Percentiles rank a stretch among this genome's conserved stretches.
These are phyloP conservation scores for Psilocybe tampanensis DNA, from an alignment of 768 basidiomycete species.

Conservation along the genomic window DNA sequence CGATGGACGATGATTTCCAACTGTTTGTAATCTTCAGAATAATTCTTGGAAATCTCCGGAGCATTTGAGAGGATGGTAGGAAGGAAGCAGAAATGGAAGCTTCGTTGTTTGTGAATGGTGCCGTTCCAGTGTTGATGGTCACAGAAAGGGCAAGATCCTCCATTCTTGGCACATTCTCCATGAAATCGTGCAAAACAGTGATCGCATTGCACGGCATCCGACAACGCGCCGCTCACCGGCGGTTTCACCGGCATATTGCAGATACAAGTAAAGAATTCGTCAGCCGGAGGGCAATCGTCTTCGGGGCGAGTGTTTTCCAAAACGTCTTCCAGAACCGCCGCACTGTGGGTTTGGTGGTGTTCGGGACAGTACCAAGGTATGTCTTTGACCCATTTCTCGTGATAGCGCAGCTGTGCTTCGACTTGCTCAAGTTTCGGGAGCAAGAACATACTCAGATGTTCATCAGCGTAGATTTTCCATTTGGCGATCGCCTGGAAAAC, in stretches of 20 bases:
- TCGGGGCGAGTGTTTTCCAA: conserved; percentile 73
- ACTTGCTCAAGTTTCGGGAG: conserved; percentile 75
- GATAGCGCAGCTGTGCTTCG: conserved; percentile 64
- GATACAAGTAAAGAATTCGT: conserved; percentile 87
- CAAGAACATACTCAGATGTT: conserved; percentile 73
- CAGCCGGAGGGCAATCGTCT: conserved; percentile 76
- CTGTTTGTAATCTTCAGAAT: conserved; percentile 80
- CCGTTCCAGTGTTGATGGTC: conserved; percentile 94
- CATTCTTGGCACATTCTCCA: conserved; percentile 80
- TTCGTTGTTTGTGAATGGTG: conserved; percentile 78
- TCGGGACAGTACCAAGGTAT: conserved; percentile 80
- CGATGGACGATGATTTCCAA: conserved; percentile 80
- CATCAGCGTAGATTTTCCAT: conserved; percentile 73
- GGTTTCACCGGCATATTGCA: conserved; percentile 77
- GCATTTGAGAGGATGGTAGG: conserved; percentile 70
- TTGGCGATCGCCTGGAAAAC: conserved; percentile 72
- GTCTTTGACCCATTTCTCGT: conserved; percentile 72
- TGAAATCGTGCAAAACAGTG: conserved; percentile 89
- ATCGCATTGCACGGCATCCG: conserved; percentile 89
- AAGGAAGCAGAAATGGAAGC: conserved; percentile 82
- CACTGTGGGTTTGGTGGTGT: conserved; percentile 65
- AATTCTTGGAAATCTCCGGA: conserved; percentile 78
- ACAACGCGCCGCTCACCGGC: conserved; percentile 70
- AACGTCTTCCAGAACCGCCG: conserved; percentile 73
- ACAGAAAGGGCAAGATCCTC: conserved; percentile 92